A percentile compares a stretch with the other conserved stretches of the same genome.
Conservation (phyloP, 2,329 filamentous ascomycete genomes). For the Fusarium subglutinans region DNA sequence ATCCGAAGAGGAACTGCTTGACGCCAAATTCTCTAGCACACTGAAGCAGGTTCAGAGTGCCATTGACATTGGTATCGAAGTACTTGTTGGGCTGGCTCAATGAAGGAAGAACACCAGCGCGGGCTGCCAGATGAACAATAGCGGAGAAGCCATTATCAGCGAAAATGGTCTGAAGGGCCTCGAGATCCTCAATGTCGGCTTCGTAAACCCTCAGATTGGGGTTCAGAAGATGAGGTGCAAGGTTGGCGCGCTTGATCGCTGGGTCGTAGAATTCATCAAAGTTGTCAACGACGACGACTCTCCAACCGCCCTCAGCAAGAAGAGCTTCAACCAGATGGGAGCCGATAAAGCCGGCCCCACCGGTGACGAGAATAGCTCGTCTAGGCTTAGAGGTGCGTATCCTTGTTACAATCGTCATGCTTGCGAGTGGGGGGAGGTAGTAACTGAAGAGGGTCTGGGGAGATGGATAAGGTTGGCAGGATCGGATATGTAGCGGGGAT, state of each 20-base stretch:
- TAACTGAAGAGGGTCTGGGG: not conserved
- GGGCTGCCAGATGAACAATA: conserved; percentile 2
- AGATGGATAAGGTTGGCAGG: not conserved
- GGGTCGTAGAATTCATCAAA: conserved; percentile 14
- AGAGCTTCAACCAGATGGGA: conserved; percentile 14
- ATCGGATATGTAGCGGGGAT: not conserved
- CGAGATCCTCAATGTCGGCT: conserved; percentile 4
- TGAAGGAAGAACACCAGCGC: conserved; percentile 12
- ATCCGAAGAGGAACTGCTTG: conserved; percentile 10
- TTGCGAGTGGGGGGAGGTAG: not conserved
- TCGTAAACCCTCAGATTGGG: not conserved
- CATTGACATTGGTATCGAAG: conserved; percentile 13
- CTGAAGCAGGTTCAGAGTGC: conserved; percentile 3
- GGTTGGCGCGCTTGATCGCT: conserved; percentile 11
- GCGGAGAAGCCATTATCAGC: not conserved
- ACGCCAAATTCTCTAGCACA: conserved; percentile 7
- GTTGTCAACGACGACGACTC: conserved; percentile 7
- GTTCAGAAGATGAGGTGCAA: not conserved
- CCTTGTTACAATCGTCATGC: conserved; percentile 12
- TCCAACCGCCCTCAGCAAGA: conserved; percentile 8
- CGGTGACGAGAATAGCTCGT: conserved; percentile 4
- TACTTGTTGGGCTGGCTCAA: not conserved
- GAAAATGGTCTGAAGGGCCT: not conserved
- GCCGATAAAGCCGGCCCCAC: conserved; percentile 15
- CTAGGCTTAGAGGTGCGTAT: not conserved